A percentile compares a stretch with the other conserved stretches of the same genome.
Conservation (phyloP, 2,329 filamentous ascomycete genomes). For the Fusarium sp. region DNA sequence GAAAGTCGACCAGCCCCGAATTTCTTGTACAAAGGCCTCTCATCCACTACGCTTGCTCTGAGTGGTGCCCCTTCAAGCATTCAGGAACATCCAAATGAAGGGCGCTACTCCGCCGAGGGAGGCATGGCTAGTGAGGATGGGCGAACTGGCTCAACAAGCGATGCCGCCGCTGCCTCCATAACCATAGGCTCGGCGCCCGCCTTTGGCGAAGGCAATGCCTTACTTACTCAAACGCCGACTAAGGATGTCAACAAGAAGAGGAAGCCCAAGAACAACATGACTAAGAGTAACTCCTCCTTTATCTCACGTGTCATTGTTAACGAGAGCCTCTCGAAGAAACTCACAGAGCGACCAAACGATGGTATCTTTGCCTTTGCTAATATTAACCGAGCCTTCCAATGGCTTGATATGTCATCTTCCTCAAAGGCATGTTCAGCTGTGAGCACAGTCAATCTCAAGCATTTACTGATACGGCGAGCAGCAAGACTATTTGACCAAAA, state of each 20-base stretch:
- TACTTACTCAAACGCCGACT: slow-evolving; percentile 70
- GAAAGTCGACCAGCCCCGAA: slow-evolving; percentile 68
- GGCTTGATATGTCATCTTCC: slow-evolving; percentile 86
- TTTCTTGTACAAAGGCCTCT: slow-evolving; percentile 65
- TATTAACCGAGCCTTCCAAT: slow-evolving; percentile 94
- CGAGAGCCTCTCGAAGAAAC: slow-evolving; percentile 80
- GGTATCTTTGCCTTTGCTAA: slow-evolving; percentile 94
- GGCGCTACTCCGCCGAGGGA: slow-evolving; percentile 69
- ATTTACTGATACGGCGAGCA: slow-evolving; percentile 54
- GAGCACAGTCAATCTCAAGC: background rate
- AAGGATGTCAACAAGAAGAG: slow-evolving; percentile 83
- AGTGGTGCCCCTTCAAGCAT: slow-evolving; percentile 61
- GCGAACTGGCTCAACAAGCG: slow-evolving; percentile 64
- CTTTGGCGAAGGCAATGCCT: slow-evolving; percentile 88
- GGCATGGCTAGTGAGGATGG: slow-evolving; percentile 68
- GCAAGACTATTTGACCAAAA: slow-evolving; percentile 93
- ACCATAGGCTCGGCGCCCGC: slow-evolving; percentile 66
- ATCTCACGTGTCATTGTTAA: slow-evolving; percentile 96
- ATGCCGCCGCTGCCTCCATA: slow-evolving; percentile 55
- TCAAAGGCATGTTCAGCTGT: slow-evolving; percentile 65
- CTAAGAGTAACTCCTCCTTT: slow-evolving; percentile 98
- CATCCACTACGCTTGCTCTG: slow-evolving; percentile 61
- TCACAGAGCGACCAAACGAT: slow-evolving; percentile 81
- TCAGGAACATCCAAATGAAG: slow-evolving; percentile 71
- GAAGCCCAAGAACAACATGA: slow-evolving; percentile 98